Evolutionary conservation across 2,329 filamentous ascomycete genomes (phyloP).

Genomic region (Pseudogymnoascus sp.): DNA sequence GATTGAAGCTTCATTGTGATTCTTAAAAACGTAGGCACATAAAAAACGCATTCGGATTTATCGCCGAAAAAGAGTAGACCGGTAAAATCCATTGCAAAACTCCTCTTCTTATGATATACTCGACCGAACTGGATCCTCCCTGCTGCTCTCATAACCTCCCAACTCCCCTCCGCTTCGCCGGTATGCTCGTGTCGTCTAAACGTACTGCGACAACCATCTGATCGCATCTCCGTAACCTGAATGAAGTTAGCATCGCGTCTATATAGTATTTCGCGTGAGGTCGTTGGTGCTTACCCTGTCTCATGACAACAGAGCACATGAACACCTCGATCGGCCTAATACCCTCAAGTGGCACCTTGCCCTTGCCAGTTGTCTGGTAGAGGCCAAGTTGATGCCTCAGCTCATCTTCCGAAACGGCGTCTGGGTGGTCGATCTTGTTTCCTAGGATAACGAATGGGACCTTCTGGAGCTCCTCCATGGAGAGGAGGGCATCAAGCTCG

Average conservation of each 20-base stretch:
- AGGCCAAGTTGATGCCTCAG: conserved; percentile 85
- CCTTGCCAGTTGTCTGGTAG: conserved; percentile 95
- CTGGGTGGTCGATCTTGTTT: conserved; percentile 99
- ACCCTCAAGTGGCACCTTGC: conserved; percentile 85
- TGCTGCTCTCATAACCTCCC: conserved; percentile 10
- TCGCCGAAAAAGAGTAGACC: conserved; percentile 12
- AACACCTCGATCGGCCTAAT: conserved; percentile 95
- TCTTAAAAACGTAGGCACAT: conserved; percentile 12
- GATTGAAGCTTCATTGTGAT: conserved; percentile 8
- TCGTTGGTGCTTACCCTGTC: conserved; percentile 60
- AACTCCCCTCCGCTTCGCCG: conserved; percentile 5
- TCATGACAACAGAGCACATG: conserved; percentile 98
- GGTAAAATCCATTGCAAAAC: conserved; percentile 28
- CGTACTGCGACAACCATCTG: conserved; percentile 88
- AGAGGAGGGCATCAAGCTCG: conserved; percentile 89
- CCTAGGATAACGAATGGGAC: conserved; percentile 94
- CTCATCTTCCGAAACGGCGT: conserved; percentile 92
- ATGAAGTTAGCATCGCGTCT: conserved; percentile 23
- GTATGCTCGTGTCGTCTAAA: conserved; percentile 47
- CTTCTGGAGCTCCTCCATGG: conserved; percentile 94
- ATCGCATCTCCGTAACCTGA: conserved; percentile 81
- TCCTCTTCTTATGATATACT: conserved; percentile 27
- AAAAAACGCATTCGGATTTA: conserved; percentile 4
- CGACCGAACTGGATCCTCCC: conserved; percentile 9
- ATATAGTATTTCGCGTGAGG: not conserved